Evolutionary conservation across 1,284 basidiomycete genomes (phyloP), one percentile per base, ranked within the genome.

Genomic region (Sanghuangporus weigelae): DNA sequence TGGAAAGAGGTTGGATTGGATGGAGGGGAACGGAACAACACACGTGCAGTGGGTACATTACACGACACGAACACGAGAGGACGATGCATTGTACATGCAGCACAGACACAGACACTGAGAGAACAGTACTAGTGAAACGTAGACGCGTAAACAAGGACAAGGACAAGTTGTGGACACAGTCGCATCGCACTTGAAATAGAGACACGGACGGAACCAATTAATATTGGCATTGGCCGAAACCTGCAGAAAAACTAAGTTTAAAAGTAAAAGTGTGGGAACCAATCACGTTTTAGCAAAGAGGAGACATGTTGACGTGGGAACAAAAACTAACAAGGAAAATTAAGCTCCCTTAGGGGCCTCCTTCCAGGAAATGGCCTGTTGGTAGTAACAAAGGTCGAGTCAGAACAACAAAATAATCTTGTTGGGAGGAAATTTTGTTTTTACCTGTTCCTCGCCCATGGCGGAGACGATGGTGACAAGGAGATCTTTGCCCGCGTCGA

Each of bases 401-500:
- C 51, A 46, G 44, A 49, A 53, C 14, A 40, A 23, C 7, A 12
- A n/a, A n/a, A 50, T 16, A 23, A 35, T 23, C 46, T 42, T 55
- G 35, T 38, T 40, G 48, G 35, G 31, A 21, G 10, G 19, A 50
- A 23, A 5, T n/a, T 14, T 53, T 53, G 38, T 44, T 71, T 75
- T 40, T 67, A 84, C 92, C 82, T 91, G 90, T 80, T 96, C 93
- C 80, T 95, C 92, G 72, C 84, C 84, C 95, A 98, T 97, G 74
- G 96, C 91, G 69, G 86, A 81, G 76, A 96, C 83, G 75, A 98
- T 90, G 74, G 95, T 96, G 77, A 97, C 86, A 70, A 93, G 76
- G 67, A 93, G 78, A 71, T 96, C 95, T 80, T 95, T 95, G 76
- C 92, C 94, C 0, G 83, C 89, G 0, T 97, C 92, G 74, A 97